These are phyloP conservation scores for Globisporangium radiosum DNA, from an alignment of 352 stramenopile genomes.

Conservation along the genomic window DNA sequence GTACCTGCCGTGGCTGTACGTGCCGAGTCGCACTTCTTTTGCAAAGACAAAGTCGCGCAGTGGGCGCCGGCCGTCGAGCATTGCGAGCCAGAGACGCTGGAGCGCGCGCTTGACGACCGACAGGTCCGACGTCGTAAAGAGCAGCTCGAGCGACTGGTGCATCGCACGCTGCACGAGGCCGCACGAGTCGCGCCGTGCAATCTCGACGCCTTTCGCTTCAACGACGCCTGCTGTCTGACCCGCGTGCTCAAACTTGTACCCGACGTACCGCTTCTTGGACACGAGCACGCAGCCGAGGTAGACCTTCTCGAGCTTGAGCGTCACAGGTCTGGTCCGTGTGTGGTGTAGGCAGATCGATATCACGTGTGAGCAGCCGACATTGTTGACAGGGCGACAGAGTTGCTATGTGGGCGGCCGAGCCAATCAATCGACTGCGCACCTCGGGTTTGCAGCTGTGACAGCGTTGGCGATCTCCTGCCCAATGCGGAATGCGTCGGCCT, in stretches of 20 bases:
- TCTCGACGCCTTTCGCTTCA: slow-evolving; percentile 92
- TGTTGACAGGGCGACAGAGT: no score
- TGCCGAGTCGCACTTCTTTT: slow-evolving; percentile 82
- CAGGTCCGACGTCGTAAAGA: slow-evolving; percentile 71
- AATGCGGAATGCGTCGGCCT: slow-evolving; percentile 93
- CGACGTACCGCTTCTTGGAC: slow-evolving; percentile 95
- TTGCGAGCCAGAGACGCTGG: slow-evolving; percentile 55
- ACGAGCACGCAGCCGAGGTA: slow-evolving; percentile 90
- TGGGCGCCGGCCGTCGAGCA: slow-evolving; percentile 58
- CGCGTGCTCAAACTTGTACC: slow-evolving; percentile 75
- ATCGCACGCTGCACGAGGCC: slow-evolving; percentile 77
- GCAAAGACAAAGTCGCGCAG: slow-evolving; percentile 79
- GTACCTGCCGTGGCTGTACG: slow-evolving; percentile 59
- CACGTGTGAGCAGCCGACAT: no score
- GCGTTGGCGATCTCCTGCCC: slow-evolving; percentile 86
- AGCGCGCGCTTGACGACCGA: slow-evolving; percentile 60
- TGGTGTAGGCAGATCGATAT: neutral
- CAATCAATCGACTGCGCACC: slow-evolving; percentile 18
- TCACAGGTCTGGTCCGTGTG: slow-evolving; percentile 44
- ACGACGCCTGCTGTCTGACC: slow-evolving; percentile 45
- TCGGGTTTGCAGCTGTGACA: slow-evolving; percentile 84
- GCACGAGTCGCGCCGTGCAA: slow-evolving; percentile 90
- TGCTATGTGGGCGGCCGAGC: no score
- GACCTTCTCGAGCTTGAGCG: slow-evolving; percentile 87
- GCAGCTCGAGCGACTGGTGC: slow-evolving; percentile 43